These are phyloP conservation scores for Thelephora terrestris DNA, from an alignment of 1,284 basidiomycete species.

Conservation along the genomic window DNA sequence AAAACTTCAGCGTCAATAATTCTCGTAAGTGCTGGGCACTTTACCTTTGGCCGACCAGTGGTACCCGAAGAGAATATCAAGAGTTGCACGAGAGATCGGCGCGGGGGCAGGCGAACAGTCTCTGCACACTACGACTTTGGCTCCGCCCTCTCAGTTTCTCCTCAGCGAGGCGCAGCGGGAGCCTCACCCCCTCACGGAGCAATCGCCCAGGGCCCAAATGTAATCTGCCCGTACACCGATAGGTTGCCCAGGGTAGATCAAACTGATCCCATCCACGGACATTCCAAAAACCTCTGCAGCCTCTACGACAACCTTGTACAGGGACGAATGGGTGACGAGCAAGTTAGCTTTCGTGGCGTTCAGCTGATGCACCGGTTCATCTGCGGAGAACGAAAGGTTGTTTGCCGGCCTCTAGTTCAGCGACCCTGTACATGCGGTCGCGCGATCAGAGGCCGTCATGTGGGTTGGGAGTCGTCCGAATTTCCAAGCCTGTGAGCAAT, in stretches of 20 bases:
- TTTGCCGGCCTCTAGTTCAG: constrained; percentile 37
- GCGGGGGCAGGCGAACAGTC: background rate
- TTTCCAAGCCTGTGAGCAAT: constrained; percentile 46
- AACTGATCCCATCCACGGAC: constrained; percentile 38
- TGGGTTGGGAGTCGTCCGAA: background rate
- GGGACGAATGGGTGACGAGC: constrained; percentile 45
- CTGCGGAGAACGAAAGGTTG: constrained; percentile 56
- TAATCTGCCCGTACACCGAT: constrained; percentile 5
- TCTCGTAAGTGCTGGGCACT: background rate
- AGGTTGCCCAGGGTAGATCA: constrained; percentile 29
- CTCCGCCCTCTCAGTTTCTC: constrained; percentile 48
- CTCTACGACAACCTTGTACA: constrained; percentile 35
- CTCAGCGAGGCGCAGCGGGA: constrained; percentile 32
- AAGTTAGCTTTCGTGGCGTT: constrained; percentile 41
- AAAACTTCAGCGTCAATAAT: background rate
- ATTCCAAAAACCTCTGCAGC: constrained; percentile 40
- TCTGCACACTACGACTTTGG: constrained; percentile 38
- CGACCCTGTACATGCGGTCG: background rate
- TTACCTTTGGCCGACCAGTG: constrained; percentile 69
- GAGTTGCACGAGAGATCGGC: constrained; percentile 24
- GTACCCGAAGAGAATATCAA: constrained; percentile 73
- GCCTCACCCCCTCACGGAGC: constrained; percentile 37
- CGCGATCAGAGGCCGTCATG: background rate
- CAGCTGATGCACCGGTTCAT: constrained; percentile 55
- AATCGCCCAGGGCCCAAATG: constrained; percentile 38